Evolutionary conservation across 495 filamentous ascomycete species (phyloP), one percentile per base, ranked within the genome.

Genomic region (Aspergillus indologenus): DNA sequence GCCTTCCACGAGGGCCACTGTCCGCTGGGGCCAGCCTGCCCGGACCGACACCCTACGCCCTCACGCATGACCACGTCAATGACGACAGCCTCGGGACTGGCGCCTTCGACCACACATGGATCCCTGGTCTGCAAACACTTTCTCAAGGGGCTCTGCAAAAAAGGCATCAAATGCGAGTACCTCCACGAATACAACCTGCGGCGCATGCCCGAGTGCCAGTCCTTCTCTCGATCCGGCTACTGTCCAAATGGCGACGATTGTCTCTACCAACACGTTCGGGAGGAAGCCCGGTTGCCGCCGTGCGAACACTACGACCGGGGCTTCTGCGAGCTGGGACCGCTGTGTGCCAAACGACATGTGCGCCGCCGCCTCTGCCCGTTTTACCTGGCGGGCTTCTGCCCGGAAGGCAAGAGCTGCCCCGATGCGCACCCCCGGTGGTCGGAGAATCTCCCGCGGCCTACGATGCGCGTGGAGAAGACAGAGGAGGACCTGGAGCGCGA

Each of bases 171-270:
- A 57, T 98, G 94, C 83, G 94, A 97, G 76, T 98, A 96, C 69
- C 79, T 96, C 57, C 94, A 98, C 77, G 93, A 96, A 77, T 98
- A 95, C 81, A 97, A 98, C 80, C 84, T 98, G 63, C 87, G 94
- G 50, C 90, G 92, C 74, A 95, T 96, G 93, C 91, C 92, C 48
- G 94, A 97, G 75, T 98, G 94, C 78, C 94, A 91, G 68, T 91
- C 91, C 66, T 94, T 90, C 65, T 84, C 89, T 17, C 86, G 91
- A 59, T 90, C 91, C 68, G 90, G 89, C 56, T 96, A 93, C 74
- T 98, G 94, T 74, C 88, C 87, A 65, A 96, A 96, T 73, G 92
- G 92, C 64, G 93, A 97, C 73, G 94, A 97, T 75, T 98, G 94
- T 67, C 81, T 97, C 6, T 98, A 97, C 68, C 85, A 96, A 23